Evolutionary conservation across 169 alveolate species (phyloP).

Genomic region (Amoebophrya sp.): DNA sequence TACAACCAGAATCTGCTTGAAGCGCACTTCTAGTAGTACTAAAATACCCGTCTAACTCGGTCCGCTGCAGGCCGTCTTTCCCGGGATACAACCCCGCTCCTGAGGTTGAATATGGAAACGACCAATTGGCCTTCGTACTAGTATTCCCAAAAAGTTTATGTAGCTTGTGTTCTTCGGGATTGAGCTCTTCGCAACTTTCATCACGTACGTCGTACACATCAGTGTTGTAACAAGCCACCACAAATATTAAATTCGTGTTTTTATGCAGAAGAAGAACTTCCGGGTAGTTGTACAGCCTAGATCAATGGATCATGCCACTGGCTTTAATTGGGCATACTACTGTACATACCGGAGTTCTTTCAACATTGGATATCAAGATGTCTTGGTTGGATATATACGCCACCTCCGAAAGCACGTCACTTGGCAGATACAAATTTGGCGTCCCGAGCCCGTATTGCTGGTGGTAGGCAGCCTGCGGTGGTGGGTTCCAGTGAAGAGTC

Average conservation of each 20-base stretch:
- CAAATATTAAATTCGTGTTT: background rate
- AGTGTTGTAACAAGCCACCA: background rate
- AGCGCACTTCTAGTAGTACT: no score
- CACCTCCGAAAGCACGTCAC: background rate
- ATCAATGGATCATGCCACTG: background rate
- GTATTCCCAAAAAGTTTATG: background rate
- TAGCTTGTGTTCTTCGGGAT: background rate
- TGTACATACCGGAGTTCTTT: background rate
- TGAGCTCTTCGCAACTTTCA: background rate
- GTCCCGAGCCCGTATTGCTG: background rate
- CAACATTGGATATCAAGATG: no score
- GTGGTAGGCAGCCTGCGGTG: no score
- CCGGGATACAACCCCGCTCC: no score
- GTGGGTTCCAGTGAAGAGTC: no score
- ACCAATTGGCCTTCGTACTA: background rate
- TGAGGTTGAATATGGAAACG: background rate
- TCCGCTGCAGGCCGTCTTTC: no score
- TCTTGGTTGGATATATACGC: background rate
- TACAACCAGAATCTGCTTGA: no score
- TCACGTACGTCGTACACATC: background rate
- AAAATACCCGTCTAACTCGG: no score
- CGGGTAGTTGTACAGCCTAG: background rate
- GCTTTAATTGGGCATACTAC: background rate
- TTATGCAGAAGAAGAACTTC: background rate
- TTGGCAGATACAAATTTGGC: background rate